Percentiles rank a stretch among this genome's conserved stretches.
Evolutionary conservation across 768 basidiomycete species (phyloP).

Genomic region (Boletus coccyginus): DNA sequence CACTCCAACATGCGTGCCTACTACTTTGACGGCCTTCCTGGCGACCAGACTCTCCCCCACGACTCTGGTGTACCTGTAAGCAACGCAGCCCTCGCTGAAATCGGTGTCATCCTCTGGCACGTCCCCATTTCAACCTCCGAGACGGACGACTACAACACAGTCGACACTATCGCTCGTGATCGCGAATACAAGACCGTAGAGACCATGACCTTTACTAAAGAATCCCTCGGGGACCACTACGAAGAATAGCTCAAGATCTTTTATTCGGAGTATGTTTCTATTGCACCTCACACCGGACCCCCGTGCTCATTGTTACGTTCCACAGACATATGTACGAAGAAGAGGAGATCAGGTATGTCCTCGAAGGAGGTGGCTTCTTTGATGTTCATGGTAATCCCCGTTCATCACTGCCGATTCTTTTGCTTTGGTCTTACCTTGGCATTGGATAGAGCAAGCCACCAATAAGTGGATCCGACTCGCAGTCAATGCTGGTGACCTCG

Average conservation of each 20-base stretch:
- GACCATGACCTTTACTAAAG: too few species aligned
- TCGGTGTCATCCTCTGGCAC: conserved; percentile 67
- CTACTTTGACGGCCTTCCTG: conserved; percentile 67
- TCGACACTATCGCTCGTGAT: too few species aligned
- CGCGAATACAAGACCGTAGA: too few species aligned
- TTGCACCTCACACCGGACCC: too few species aligned
- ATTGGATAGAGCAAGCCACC: conserved; percentile 51
- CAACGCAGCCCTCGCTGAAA: conserved; percentile 42
- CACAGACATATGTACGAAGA: conserved; percentile 90
- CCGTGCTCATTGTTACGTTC: neutral
- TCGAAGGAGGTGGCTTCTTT: conserved; percentile 84
- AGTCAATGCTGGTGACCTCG: conserved; percentile 72
- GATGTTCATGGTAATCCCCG: conserved; percentile 74
- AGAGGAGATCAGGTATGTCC: conserved; percentile 89
- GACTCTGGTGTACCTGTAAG: conserved; percentile 60
- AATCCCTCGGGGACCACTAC: too few species aligned
- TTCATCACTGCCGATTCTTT: too few species aligned
- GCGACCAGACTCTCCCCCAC: conserved; percentile 81
- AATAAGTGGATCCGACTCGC: conserved; percentile 81
- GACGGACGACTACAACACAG: too few species aligned
- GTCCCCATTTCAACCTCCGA: conserved; percentile 52
- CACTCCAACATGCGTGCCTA: conserved; percentile 59
- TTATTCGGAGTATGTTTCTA: too few species aligned
- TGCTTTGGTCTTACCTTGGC: neutral
- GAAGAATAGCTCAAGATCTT: too few species aligned